A percentile compares a stretch with the other conserved stretches of the same genome.
phyloP scores from a whole-genome alignment of 73 alveolate genomes.

The Effrenium voratum region DNA sequence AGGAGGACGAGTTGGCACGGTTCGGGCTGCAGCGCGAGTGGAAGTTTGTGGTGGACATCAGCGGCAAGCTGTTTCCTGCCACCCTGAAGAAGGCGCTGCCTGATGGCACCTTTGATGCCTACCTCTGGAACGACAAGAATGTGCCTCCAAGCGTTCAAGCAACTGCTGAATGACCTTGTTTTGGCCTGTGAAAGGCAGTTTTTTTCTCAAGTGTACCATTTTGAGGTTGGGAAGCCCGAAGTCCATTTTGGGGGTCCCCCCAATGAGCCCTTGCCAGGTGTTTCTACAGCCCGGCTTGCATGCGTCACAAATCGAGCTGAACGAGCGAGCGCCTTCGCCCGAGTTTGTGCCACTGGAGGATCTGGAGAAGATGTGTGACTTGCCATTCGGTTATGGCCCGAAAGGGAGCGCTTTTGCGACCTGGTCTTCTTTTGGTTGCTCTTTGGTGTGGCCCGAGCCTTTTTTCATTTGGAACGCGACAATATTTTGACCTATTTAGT shows the following conservation, averaged over 20 bases:
- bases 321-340: not conserved
- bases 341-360: not conserved
- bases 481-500: too few relatives aligned
- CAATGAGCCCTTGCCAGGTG: too few relatives aligned
- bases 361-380: not conserved
- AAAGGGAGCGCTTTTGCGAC: too few relatives aligned
- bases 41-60: not conserved
- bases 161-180: too few relatives aligned
- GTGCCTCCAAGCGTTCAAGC: too few relatives aligned
- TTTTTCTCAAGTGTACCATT: not conserved
- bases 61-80: not conserved
- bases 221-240: too few relatives aligned
- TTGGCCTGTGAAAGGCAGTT: not conserved
- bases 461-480: too few relatives aligned
- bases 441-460: too few relatives aligned
- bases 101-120: conserved; percentile 73
- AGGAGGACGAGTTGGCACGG: conserved; percentile 26
- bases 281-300: conserved; percentile 37
- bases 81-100: conserved; percentile 44
- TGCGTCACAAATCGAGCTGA: conserved; percentile 8
- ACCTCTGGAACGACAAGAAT: conserved; percentile 11
- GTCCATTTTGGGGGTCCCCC: too few relatives aligned
- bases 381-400: too few relatives aligned
- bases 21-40: not conserved
- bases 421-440: too few relatives aligned